A percentile compares a stretch with the other conserved stretches of the same genome.
Conservation (phyloP, 2,329 filamentous ascomycete genomes). For the Cladorrhinum sp. region DNA sequence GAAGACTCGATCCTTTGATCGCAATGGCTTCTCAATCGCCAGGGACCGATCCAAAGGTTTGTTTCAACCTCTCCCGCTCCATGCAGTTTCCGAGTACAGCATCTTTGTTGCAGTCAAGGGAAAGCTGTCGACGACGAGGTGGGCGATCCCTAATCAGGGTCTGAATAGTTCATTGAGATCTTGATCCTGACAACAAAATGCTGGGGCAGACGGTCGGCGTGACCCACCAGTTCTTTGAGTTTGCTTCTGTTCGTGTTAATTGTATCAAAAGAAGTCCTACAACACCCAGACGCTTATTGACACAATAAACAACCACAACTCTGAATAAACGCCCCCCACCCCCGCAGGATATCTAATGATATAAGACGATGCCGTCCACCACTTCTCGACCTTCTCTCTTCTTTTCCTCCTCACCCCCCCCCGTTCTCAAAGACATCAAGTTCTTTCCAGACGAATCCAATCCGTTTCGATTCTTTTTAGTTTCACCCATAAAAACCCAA, state of each 20-base stretch:
- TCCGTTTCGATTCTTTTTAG: not conserved
- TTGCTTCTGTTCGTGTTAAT: not conserved
- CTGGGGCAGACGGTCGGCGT: not conserved
- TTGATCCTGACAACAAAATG: not conserved
- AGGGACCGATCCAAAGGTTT: not conserved
- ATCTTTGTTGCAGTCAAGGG: conserved; percentile 13
- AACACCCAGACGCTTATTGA: conserved; percentile 8
- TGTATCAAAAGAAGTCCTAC: not conserved
- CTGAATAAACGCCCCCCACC: conserved; percentile 12
- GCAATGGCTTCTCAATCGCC: not conserved
- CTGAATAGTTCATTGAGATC: conserved; percentile 24
- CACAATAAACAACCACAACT: conserved; percentile 15
- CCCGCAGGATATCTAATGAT: no score
- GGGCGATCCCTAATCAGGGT: conserved; percentile 20
- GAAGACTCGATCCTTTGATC: not conserved
- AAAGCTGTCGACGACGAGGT: not conserved
- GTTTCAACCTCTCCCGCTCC: not conserved
- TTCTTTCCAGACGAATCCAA: conserved; percentile 3
- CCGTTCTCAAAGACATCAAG: conserved; percentile 9
- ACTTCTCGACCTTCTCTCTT: not conserved
- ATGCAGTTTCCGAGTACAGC: not conserved
- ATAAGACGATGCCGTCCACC: conserved; percentile 9
- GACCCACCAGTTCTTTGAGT: conserved; percentile 4
- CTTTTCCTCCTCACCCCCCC: conserved; percentile 7
- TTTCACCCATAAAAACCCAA: conserved; percentile 3